Evolutionary conservation across 2,329 filamentous ascomycete genomes (phyloP).

Genomic region (Colletotrichum trifolii): DNA sequence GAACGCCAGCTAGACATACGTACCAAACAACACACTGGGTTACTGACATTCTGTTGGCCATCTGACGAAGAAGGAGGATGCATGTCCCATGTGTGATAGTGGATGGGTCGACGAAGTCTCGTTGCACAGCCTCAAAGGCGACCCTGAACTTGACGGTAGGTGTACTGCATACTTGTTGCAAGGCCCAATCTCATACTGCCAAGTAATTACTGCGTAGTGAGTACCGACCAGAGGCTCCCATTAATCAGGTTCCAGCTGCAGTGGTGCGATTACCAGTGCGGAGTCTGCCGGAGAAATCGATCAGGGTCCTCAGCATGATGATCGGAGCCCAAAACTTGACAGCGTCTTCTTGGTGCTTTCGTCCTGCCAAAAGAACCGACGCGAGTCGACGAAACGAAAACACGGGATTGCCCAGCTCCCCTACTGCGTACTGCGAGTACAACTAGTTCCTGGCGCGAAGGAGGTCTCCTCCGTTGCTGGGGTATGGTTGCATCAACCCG

Average conservation of each 20-base stretch:
- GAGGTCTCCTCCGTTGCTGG: conserved; percentile 7
- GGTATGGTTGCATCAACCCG: conserved; percentile 23
- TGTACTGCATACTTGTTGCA: conserved; percentile 10
- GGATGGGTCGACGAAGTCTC: conserved; percentile 12
- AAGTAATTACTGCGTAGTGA: too few species aligned
- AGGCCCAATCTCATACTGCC: background rate
- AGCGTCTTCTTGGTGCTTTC: background rate
- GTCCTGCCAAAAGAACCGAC: conserved; percentile 6
- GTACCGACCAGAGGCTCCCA: too few species aligned
- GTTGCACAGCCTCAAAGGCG: conserved; percentile 27
- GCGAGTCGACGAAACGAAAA: conserved; percentile 9
- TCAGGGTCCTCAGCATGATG: background rate
- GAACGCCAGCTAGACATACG: background rate
- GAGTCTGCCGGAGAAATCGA: too few species aligned
- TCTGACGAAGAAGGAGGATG: conserved; percentile 1
- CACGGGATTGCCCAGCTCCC: too few species aligned
- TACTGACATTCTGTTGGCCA: background rate
- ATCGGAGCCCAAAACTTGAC: background rate
- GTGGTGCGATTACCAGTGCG: too few species aligned
- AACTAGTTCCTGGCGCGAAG: background rate
- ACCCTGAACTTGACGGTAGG: background rate
- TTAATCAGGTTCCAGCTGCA: too few species aligned
- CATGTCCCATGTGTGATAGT: conserved; percentile 1
- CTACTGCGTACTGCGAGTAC: too few species aligned
- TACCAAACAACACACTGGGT: conserved; percentile 26